Evolutionary conservation across 1,284 basidiomycete species (phyloP).

Genomic region (Dichomitus squalens): DNA sequence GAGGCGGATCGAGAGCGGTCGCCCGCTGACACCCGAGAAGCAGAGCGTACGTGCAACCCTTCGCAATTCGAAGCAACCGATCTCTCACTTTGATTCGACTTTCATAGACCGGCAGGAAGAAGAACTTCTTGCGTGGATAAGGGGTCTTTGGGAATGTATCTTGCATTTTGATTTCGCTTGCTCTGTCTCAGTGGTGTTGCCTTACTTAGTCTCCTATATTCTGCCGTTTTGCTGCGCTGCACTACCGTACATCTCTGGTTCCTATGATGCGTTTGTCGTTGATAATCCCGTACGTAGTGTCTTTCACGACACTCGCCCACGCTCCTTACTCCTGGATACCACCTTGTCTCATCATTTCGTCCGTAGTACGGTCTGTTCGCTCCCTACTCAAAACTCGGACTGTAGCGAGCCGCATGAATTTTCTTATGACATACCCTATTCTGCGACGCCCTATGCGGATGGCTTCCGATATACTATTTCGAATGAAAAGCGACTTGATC

Average conservation of each 20-base stretch:
- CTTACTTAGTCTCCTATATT: conserved; percentile 35
- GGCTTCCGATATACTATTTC: background rate
- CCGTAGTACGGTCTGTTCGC: conserved; percentile 41
- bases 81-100: background rate
- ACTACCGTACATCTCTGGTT: conserved; percentile 46
- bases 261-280: conserved; percentile 43
- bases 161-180: conserved; percentile 27
- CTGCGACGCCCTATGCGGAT: conserved; percentile 9
- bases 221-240: conserved; percentile 21
- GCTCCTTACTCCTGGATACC: conserved; percentile 67
- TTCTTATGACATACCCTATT: conserved; percentile 43
- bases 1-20: conserved; percentile 91
- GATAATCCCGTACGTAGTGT: conserved; percentile 31
- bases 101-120: conserved; percentile 66
- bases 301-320: conserved; percentile 44
- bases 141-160: conserved; percentile 20
- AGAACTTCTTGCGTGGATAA: conserved; percentile 76
- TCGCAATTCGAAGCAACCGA: background rate
- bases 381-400: conserved; percentile 38
- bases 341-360: conserved; percentile 46
- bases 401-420: conserved; percentile 33
- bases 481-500: conserved; percentile 14
- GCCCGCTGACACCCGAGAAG: conserved; percentile 96
- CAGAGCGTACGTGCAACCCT: conserved; percentile 52
- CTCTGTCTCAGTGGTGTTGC: conserved; percentile 37